Conservation (phyloP, 371 early-diverging fungal species). For the Capniomyces stellatus region DNA sequence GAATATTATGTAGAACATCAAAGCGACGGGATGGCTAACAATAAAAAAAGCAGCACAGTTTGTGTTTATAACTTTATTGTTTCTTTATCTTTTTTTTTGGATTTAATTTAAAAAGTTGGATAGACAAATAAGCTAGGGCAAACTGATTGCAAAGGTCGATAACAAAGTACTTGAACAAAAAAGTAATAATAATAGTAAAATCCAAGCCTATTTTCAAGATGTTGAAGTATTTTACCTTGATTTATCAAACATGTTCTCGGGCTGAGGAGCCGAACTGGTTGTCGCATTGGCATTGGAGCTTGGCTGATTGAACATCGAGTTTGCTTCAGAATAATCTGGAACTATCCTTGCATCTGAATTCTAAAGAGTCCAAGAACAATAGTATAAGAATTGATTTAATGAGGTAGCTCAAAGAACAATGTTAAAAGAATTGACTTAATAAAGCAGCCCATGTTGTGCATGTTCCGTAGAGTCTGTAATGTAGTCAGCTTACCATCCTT, state of each 20-base stretch:
- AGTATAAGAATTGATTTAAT: no score
- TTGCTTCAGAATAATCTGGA: no score
- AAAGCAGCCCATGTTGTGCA: no score
- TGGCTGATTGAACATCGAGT: no score
- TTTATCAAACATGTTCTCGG: background rate
- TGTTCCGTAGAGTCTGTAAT: no score
- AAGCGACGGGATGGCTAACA: slow-evolving; percentile 72
- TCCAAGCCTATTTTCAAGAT: background rate
- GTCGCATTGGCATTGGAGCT: background rate
- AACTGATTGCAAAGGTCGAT: background rate
- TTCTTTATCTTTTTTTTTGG: background rate
- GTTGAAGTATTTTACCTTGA: background rate
- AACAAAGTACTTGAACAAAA: background rate
- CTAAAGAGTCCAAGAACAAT: no score
- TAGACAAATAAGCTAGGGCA: background rate
- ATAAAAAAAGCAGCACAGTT: slow-evolving; percentile 21
- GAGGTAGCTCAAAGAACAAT: no score
- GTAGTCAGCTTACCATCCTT: no score
- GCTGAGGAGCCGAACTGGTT: background rate
- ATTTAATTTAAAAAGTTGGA: background rate
- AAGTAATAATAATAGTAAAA: background rate
- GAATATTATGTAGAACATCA: slow-evolving; percentile 79
- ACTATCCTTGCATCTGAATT: no score
- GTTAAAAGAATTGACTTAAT: no score
- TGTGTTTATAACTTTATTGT: background rate